These are phyloP conservation scores for Antarctomyces pellizariae DNA, from an alignment of 495 filamentous ascomycete species.

Conservation along the genomic window DNA sequence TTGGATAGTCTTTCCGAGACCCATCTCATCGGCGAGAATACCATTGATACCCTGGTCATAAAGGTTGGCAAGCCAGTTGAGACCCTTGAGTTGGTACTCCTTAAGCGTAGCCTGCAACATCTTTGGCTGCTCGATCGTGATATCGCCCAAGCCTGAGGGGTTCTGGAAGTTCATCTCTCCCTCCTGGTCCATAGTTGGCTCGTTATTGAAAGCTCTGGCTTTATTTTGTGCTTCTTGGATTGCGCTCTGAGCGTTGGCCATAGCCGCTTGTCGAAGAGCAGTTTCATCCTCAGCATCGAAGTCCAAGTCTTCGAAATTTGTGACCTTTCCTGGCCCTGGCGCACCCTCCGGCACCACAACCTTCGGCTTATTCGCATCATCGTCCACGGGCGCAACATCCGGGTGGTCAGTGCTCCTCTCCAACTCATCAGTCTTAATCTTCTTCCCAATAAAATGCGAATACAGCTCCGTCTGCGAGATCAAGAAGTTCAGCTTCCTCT, in stretches of 20 bases:
- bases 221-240: slow-evolving; percentile 87
- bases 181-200: slow-evolving; percentile 43
- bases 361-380: slow-evolving; percentile 21
- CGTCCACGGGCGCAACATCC: slow-evolving; percentile 29
- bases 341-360: slow-evolving; percentile 35
- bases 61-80: slow-evolving; percentile 96
- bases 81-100: slow-evolving; percentile 93
- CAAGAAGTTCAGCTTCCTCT: slow-evolving; percentile 96
- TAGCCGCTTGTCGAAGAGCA: slow-evolving; percentile 54
- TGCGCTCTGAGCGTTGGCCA: slow-evolving; percentile 89
- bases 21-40: slow-evolving; percentile 97
- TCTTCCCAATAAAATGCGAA: slow-evolving; percentile 98
- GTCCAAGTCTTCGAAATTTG: slow-evolving; percentile 80
- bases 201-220: slow-evolving; percentile 74
- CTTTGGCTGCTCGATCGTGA: slow-evolving; percentile 83
- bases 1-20: slow-evolving; percentile 95
- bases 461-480: slow-evolving; percentile 98
- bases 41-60: slow-evolving; percentile 99
- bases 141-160: slow-evolving; percentile 76
- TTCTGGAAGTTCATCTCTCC: slow-evolving; percentile 99
- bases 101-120: slow-evolving; percentile 87
- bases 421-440: slow-evolving; percentile 89
- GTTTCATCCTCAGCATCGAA: slow-evolving; percentile 92
- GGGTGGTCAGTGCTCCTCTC: slow-evolving; percentile 68
- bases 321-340: slow-evolving; percentile 43